Percentiles rank a stretch among this genome's conserved stretches.
Evolutionary conservation across 177 flowering plant genomes (phyloP).

Genomic region (Telopea speciosissima): DNA sequence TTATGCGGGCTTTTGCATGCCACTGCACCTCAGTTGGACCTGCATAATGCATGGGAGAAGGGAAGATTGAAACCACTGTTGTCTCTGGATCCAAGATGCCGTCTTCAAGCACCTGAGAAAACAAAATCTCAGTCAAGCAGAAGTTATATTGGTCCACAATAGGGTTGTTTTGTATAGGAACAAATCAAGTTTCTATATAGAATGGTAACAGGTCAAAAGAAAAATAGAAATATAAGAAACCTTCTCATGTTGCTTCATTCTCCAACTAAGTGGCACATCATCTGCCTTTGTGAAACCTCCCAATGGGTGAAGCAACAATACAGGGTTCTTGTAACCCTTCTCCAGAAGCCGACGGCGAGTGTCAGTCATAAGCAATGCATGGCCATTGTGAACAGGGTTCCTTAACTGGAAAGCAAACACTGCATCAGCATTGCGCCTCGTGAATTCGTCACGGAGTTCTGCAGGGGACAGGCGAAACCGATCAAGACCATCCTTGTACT

Average conservation of each 20-base stretch:
- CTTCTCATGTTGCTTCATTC: conserved; percentile 63
- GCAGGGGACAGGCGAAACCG: conserved; percentile 81
- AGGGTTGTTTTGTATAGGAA: neutral
- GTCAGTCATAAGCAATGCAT: conserved; percentile 56
- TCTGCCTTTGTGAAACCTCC: conserved; percentile 60
- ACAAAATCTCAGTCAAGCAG: neutral
- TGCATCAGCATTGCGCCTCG: conserved; percentile 83
- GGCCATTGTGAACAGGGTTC: conserved; percentile 84
- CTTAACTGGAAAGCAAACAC: conserved; percentile 97
- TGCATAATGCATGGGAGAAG: conserved; percentile 70
- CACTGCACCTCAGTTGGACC: conserved; percentile 69
- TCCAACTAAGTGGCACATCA: conserved; percentile 54
- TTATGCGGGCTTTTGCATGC: conserved; percentile 62
- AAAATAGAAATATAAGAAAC: conserved; percentile 11
- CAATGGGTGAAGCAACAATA: conserved; percentile 51
- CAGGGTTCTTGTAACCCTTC: conserved; percentile 56
- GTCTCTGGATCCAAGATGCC: conserved; percentile 60
- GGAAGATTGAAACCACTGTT: conserved; percentile 53
- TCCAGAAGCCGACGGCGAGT: conserved; percentile 49
- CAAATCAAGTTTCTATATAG: neutral
- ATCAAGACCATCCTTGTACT: conserved; percentile 88
- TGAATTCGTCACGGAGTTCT: conserved; percentile 74
- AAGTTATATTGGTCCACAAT: neutral
- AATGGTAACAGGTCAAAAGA: neutral
- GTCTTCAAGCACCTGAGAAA: conserved; percentile 51